Evolutionary conservation across 2,329 filamentous ascomycete genomes (phyloP).

Genomic region (Aspergillus sp.): DNA sequence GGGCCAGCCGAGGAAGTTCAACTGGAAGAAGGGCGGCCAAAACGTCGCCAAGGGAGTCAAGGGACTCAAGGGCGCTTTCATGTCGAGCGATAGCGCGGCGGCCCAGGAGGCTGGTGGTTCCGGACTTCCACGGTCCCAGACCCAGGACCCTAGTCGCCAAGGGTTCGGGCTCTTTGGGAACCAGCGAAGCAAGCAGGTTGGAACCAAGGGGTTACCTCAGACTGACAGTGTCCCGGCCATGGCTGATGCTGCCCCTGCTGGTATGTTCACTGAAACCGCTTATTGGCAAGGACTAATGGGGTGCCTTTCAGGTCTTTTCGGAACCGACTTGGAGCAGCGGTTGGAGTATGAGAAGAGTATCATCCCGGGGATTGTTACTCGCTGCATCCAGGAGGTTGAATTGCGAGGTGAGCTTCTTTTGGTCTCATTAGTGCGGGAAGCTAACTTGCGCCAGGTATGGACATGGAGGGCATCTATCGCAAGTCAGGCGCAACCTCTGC

Average conservation of each 20-base stretch:
- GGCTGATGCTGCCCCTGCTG: constrained; percentile 26
- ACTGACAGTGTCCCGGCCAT: constrained; percentile 37
- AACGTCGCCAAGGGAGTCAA: constrained; percentile 92
- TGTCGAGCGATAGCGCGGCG: constrained; percentile 52
- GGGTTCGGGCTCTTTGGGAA: constrained; percentile 63
- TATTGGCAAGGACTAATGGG: constrained; percentile 4
- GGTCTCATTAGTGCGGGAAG: neutral
- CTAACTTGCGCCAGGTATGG: constrained; percentile 53
- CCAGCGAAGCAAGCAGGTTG: constrained; percentile 34
- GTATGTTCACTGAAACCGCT: constrained; percentile 21
- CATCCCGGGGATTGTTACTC: constrained; percentile 81
- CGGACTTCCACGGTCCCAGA: constrained; percentile 29
- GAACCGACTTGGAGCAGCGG: constrained; percentile 76
- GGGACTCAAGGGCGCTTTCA: constrained; percentile 85
- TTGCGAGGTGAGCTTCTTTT: constrained; percentile 54
- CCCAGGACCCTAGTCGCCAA: constrained; percentile 42
- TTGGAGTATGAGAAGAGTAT: constrained; percentile 81
- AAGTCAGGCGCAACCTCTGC: constrained; percentile 92
- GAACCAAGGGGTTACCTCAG: constrained; percentile 28
- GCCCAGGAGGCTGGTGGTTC: constrained; percentile 19
- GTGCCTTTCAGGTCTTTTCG: constrained; percentile 57
- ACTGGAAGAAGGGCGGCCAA: constrained; percentile 96
- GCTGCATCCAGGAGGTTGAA: constrained; percentile 95
- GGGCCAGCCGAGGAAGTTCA: constrained; percentile 90
- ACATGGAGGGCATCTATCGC: constrained; percentile 93